Conservation (phyloP, 352 stramenopile genomes). For the Phytophthora tubulina region DNA sequence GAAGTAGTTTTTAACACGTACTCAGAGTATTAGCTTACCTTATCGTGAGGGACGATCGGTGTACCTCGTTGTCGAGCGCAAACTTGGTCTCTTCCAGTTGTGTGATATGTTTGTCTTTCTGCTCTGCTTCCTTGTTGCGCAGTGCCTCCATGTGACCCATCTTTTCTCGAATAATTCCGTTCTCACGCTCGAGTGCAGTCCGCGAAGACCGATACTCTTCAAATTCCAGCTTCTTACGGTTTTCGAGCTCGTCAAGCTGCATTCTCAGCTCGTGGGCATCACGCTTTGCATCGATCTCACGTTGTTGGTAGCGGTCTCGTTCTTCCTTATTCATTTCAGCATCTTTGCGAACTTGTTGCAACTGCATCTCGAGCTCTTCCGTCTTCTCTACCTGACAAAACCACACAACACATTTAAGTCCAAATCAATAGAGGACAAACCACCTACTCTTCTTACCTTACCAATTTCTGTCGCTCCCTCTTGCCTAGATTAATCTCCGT, state of each 20-base stretch:
- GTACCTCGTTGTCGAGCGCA: conserved; percentile 61
- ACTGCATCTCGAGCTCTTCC: conserved; percentile 60
- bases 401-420: background rate
- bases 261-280: conserved; percentile 70
- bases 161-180: conserved; percentile 60
- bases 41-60: conserved; percentile 51
- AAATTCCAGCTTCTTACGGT: conserved; percentile 66
- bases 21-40: conserved; percentile 35
- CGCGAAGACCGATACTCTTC: conserved; percentile 70
- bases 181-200: conserved; percentile 65
- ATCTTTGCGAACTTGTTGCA: conserved; percentile 60
- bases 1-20: background rate
- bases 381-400: conserved; percentile 53
- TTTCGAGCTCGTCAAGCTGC: conserved; percentile 79
- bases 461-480: conserved; percentile 60
- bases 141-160: conserved; percentile 57
- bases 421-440: background rate
- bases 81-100: conserved; percentile 77
- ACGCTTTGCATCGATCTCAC: conserved; percentile 65
- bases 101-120: conserved; percentile 66
- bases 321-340: conserved; percentile 58
- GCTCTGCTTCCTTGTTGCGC: conserved; percentile 50
- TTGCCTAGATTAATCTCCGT: conserved; percentile 48
- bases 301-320: conserved; percentile 69
- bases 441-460: conserved; percentile 22